A percentile compares a stretch with the other conserved stretches of the same genome.
Evolutionary conservation across 2,329 filamentous ascomycete genomes (phyloP).

Genomic region (Thielaviopsis euricoi): DNA sequence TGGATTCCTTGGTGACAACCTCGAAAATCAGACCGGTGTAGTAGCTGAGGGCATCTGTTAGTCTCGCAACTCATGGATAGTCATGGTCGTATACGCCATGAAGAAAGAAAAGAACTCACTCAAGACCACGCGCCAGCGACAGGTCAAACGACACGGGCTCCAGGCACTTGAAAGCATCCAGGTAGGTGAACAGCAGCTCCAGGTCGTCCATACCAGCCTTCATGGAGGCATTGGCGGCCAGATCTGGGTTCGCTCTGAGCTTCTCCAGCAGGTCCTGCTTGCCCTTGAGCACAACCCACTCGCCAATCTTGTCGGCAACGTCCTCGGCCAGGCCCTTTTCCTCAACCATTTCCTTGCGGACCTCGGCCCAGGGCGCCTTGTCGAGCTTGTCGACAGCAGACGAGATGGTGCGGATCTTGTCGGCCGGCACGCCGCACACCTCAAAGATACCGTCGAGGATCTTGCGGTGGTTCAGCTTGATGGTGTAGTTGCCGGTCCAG

Average conservation of each 20-base stretch:
- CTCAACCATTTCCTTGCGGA: slow-evolving; percentile 82
- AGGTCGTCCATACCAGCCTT: slow-evolving; percentile 71
- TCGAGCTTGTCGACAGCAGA: slow-evolving; percentile 93
- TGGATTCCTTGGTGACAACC: slow-evolving; percentile 67
- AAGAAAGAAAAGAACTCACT: slow-evolving; percentile 33
- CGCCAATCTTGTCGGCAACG: slow-evolving; percentile 74
- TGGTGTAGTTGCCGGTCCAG: slow-evolving; percentile 47
- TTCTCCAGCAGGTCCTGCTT: slow-evolving; percentile 56
- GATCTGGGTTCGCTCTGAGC: slow-evolving; percentile 47
- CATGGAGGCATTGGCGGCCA: slow-evolving; percentile 57
- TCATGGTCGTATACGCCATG: neutral
- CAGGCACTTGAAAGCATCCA: slow-evolving; percentile 58
- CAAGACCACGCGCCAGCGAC: slow-evolving; percentile 75
- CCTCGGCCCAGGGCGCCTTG: slow-evolving; percentile 60
- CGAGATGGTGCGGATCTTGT: slow-evolving; percentile 78
- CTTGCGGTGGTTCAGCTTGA: slow-evolving; percentile 87
- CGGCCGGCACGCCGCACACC: slow-evolving; percentile 72
- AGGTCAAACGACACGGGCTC: slow-evolving; percentile 76
- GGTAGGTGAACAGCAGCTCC: slow-evolving; percentile 63
- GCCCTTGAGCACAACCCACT: slow-evolving; percentile 66
- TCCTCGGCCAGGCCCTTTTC: slow-evolving; percentile 67
- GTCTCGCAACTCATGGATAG: neutral
- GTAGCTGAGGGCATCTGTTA: slow-evolving; percentile 44
- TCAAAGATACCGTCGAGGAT: slow-evolving; percentile 86
- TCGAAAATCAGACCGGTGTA: slow-evolving; percentile 87